A percentile compares a stretch with the other conserved stretches of the same genome.
phyloP scores from a whole-genome alignment of 2,329 filamentous ascomycete species.

The Davidsoniella eucalypti region DNA sequence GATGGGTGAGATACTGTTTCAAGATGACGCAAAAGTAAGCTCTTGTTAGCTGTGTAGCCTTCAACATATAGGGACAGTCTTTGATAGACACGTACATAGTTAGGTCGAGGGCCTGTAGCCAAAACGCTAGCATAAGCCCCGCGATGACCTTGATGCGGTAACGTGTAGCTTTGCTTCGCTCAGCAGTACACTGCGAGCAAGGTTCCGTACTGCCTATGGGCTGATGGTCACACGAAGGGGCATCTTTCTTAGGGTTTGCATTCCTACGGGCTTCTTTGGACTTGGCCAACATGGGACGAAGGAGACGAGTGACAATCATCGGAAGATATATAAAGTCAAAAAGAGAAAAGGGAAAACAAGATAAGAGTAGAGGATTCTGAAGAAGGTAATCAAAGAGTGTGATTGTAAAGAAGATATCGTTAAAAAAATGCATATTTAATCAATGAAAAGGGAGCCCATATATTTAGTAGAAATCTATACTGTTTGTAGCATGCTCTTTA shows the following conservation, averaged over 20 bases:
- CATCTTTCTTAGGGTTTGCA: background rate
- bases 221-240: background rate
- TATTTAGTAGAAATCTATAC: too few species aligned
- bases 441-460: too few species aligned
- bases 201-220: background rate
- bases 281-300: background rate
- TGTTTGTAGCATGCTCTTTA: too few species aligned
- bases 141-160: conserved; percentile 43
- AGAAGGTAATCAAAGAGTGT: too few species aligned
- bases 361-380: too few species aligned
- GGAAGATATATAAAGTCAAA: background rate
- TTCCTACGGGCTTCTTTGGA: background rate
- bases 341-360: too few species aligned
- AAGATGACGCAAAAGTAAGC: too few species aligned
- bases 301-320: background rate
- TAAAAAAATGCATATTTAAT: too few species aligned
- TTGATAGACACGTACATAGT: conserved; percentile 31
- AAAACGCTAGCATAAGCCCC: conserved; percentile 42
- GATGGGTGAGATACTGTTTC: conserved; percentile 27
- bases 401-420: too few species aligned
- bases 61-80: background rate
- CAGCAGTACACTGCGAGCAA: conserved; percentile 21
- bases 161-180: conserved; percentile 19
- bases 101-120: conserved; percentile 44
- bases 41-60: background rate